These are phyloP conservation scores for Starmera stellimalicola DNA, from an alignment of 1,139 yeast genomes.

Conservation along the genomic window DNA sequence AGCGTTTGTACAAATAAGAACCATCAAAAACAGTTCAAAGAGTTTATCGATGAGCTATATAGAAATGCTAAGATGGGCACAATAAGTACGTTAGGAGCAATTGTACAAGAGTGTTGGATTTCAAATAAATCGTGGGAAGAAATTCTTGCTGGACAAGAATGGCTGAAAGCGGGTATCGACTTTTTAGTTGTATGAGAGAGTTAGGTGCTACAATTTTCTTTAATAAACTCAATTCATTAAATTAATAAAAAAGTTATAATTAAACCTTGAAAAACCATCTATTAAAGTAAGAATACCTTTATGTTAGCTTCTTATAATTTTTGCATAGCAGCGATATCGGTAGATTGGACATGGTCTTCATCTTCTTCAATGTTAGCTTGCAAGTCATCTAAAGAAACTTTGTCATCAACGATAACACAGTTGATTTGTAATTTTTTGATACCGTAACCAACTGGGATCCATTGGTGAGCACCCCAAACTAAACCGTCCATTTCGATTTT, in stretches of 20 bases:
- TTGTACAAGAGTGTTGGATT: slow-evolving; percentile 36
- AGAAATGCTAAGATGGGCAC: slow-evolving; percentile 46
- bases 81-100: slow-evolving; percentile 28
- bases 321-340: slow-evolving; percentile 97
- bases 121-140: slow-evolving; percentile 30
- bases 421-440: slow-evolving; percentile 98
- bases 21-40: slow-evolving; percentile 23
- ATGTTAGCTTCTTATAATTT: slow-evolving; percentile 77
- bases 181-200: slow-evolving; percentile 32
- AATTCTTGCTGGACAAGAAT: slow-evolving; percentile 28
- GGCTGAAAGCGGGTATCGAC: slow-evolving; percentile 40
- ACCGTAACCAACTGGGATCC: slow-evolving; percentile 98
- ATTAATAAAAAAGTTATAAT: neutral
- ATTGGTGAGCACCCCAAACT: slow-evolving; percentile 97
- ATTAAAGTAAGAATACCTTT: too few species aligned
- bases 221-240: neutral
- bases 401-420: slow-evolving; percentile 95
- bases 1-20: slow-evolving; percentile 28
- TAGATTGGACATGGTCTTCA: slow-evolving; percentile 98
- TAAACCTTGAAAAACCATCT: neutral
- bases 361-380: slow-evolving; percentile 82
- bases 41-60: slow-evolving; percentile 32
- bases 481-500: slow-evolving; percentile 83
- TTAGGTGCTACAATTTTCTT: neutral
- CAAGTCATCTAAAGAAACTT: slow-evolving; percentile 87